Evolutionary conservation across 1,284 basidiomycete species (phyloP), one percentile per base, ranked within the genome.

Genomic region (Neolentinus lepideus): DNA sequence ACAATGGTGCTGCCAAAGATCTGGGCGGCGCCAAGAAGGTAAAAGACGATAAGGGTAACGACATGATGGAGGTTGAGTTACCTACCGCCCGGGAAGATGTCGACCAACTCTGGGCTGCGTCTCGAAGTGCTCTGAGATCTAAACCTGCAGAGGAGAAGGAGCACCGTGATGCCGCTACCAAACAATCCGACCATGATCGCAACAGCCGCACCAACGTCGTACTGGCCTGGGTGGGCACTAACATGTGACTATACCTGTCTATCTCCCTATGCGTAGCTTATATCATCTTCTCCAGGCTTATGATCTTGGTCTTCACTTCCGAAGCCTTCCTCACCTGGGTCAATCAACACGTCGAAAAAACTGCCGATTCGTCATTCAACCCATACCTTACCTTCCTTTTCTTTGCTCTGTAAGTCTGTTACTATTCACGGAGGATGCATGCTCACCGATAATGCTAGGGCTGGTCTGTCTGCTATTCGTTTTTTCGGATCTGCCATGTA

Each of bases 21-120:
- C 79, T 95, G 6, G 93, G 92, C 56, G 83, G 84, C 8, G 93
- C 92, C 1, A 93, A 93, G 77, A 93, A 92, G 67, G 77, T 92
- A 60, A 89, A 92, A 71, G 80, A 78, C 56, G 84, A 86, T 52
- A 85, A 88, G 65, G 93, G 92, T 53, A 88, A 94, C 64, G 89
- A 90, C 53, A 73, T 93, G 63, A 81, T 92, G 72, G 92, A 94
- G 67, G 87, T 95, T 50, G 87, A 91, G 62, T 66, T 94, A 6
- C 88, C 89, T 0, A 90, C 90, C 26, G 80, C 81, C 8, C 80
- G 83, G 26, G 91, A 94, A 66, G 92, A 94, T 60, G 87, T 94
- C 55, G 92, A 94, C 66, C 86, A 85, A 57, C 71, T 95, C 43
- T 96, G 93, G 92, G 68, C 75, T 54, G 82, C 90, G 59, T 82